These are phyloP conservation scores for Lablab purpureus DNA, from an alignment of 306 rosid species.

Conservation along the genomic window DNA sequence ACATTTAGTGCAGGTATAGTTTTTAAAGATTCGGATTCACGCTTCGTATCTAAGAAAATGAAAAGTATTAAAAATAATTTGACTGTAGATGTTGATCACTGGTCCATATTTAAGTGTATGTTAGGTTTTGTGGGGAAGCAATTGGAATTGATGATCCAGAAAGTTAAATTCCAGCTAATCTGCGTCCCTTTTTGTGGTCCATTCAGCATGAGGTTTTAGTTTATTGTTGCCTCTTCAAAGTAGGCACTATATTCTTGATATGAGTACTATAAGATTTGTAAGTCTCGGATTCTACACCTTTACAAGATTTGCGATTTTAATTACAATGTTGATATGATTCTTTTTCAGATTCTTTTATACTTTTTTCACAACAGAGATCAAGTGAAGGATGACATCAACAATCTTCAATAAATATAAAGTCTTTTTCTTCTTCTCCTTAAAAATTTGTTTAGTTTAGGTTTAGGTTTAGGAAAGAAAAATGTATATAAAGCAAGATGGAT, in stretches of 20 bases:
- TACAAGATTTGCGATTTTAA: background rate
- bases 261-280: background rate
- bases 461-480: no score
- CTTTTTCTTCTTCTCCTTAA: background rate
- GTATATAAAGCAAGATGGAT: no score
- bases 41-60: no score
- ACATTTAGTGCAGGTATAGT: no score
- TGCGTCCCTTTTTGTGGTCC: background rate
- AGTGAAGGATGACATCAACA: background rate
- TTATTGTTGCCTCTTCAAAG: constrained; percentile 4
- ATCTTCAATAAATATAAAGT: background rate
- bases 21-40: no score
- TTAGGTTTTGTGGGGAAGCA: no score
- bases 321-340: background rate
- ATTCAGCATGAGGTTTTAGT: background rate
- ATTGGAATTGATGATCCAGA: no score
- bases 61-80: no score
- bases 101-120: no score
- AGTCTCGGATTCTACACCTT: background rate
- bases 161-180: no score
- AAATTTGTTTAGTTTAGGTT: background rate
- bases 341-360: background rate
- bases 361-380: no score
- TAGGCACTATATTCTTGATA: background rate
- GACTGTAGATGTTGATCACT: no score